These are phyloP conservation scores for Xylaria bambusicola DNA, from an alignment of 495 filamentous ascomycete species.

Conservation along the genomic window DNA sequence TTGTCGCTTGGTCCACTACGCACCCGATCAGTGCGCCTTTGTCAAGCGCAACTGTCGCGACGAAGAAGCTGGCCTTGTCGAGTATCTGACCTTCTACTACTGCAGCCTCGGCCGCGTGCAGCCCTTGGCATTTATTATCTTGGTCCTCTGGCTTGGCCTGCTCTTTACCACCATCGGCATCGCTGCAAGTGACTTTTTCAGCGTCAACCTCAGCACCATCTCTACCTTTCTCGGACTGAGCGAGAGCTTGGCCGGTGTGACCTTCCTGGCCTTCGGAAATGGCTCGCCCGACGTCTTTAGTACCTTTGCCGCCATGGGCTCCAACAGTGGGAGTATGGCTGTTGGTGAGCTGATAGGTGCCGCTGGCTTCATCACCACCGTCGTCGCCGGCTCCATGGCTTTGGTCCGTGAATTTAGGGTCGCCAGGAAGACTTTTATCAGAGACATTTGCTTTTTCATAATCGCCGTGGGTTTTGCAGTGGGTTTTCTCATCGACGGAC, in stretches of 20 bases:
- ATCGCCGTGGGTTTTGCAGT: conserved; percentile 85
- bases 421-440: conserved; percentile 80
- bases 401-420: conserved; percentile 91
- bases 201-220: conserved; percentile 92
- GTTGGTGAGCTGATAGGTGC: conserved; percentile 95
- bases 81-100: conserved; percentile 91
- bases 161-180: conserved; percentile 98
- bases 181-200: conserved; percentile 96
- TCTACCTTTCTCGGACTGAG: conserved; percentile 85
- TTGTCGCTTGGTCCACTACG: conserved; percentile 80
- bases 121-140: conserved; percentile 72
- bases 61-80: conserved; percentile 85
- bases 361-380: conserved; percentile 93
- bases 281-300: conserved; percentile 99
- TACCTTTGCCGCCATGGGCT: conserved; percentile 96
- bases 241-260: conserved; percentile 95
- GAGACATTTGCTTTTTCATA: conserved; percentile 94
- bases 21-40: conserved; percentile 82
- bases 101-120: conserved; percentile 72
- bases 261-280: conserved; percentile 96
- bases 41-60: conserved; percentile 78
- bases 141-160: conserved; percentile 82
- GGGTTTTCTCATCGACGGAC: conserved; percentile 82
- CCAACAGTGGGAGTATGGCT: conserved; percentile 92
- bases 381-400: conserved; percentile 98